A percentile compares a stretch with the other conserved stretches of the same genome.
phyloP scores from a whole-genome alignment of 495 filamentous ascomycete species.

The Aspergillus sparsus region DNA sequence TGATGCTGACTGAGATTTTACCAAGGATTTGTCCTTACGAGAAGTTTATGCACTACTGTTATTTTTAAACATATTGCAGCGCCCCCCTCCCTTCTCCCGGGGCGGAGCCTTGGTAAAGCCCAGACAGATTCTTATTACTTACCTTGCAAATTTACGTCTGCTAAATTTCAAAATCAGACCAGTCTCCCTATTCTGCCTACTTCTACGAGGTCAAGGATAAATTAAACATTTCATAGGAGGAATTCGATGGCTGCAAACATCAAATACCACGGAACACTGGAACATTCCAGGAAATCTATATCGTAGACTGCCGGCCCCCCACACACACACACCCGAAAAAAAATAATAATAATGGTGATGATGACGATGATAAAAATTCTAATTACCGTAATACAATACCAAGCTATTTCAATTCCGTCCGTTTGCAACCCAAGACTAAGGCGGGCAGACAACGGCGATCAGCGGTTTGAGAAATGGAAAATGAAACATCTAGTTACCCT shows the following conservation, averaged over 20 bases:
- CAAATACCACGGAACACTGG: constrained; percentile 14
- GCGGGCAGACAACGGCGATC: constrained; percentile 10
- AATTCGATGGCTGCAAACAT: constrained; percentile 6
- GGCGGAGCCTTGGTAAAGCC: no score
- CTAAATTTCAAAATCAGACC: background rate
- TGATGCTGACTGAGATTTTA: background rate
- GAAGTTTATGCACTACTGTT: background rate
- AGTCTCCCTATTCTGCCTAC: background rate
- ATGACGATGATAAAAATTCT: background rate
- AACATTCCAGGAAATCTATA: constrained; percentile 19
- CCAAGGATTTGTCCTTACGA: no score
- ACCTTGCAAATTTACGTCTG: background rate
- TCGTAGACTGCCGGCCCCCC: background rate
- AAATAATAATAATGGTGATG: background rate
- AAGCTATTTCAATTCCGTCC: background rate
- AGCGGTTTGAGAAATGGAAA: constrained; percentile 18
- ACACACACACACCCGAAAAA: constrained; percentile 8
- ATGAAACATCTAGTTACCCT: constrained; percentile 13
- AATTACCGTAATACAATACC: constrained; percentile 7
- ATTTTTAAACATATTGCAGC: background rate
- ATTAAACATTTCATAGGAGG: background rate
- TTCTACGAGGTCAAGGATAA: background rate
- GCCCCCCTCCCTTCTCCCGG: no score
- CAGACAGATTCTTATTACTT: background rate
- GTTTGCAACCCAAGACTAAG: constrained; percentile 16